Percentiles rank a stretch among this genome's conserved stretches.
Conservation (phyloP, 75 land plant species). For the Pinus taeda region DNA sequence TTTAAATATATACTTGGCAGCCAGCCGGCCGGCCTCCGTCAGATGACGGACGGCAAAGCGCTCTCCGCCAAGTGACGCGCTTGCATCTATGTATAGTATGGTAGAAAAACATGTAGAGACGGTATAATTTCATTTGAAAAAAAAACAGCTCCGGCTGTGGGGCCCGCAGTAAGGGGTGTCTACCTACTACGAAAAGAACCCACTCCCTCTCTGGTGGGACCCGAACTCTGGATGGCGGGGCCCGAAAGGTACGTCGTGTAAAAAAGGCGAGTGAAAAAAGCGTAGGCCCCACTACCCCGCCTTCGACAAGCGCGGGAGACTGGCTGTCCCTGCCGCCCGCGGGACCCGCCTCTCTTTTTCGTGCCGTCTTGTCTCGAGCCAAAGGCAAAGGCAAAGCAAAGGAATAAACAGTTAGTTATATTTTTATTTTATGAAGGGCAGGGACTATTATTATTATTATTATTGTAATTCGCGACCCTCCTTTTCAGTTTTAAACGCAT, state of each 20-base stretch:
- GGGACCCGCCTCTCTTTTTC: neutral
- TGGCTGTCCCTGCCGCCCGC: neutral
- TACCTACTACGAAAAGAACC: conserved; percentile 12
- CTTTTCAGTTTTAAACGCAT: neutral
- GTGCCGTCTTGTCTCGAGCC: neutral
- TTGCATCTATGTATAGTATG: too few species aligned
- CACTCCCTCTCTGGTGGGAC: neutral
- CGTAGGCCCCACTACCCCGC: neutral
- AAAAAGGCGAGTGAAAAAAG: neutral
- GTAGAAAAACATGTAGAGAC: too few species aligned
- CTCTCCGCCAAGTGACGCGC: too few species aligned
- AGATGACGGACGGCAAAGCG: too few species aligned
- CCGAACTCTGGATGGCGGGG: neutral
- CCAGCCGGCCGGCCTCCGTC: too few species aligned
- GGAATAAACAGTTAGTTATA: conserved; percentile 3
- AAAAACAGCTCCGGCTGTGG: neutral
- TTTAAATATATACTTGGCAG: neutral
- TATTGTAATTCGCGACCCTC: neutral
- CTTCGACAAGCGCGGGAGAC: conserved; percentile 2
- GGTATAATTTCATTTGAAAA: too few species aligned
- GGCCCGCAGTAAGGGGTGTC: neutral
- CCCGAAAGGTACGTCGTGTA: neutral
- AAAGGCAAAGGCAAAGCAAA: neutral
- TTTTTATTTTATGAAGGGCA: too few species aligned
- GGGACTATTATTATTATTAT: neutral